Base-by-base conservation (phyloP, 305 asterid genomes). In the Fraxinus dipetala region DNA sequence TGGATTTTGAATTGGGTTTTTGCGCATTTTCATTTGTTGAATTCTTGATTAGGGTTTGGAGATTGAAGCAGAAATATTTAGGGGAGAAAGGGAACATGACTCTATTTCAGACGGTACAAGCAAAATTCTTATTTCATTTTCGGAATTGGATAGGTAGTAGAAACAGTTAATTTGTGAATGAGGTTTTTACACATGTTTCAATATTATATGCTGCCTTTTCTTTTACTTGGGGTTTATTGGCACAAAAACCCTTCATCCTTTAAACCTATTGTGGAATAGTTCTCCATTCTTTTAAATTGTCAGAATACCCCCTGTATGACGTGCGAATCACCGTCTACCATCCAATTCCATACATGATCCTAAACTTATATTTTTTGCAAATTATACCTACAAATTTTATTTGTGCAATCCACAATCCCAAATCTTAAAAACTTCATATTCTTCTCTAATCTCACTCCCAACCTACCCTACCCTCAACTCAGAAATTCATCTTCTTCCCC, bases 91-190 rank as follows among this genome's bases (percentile, higher is more conserved):
- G 65, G 90, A 82, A 84, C 91, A 87, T 89, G 78, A 80, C 79
- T 80, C 79, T 75, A 79, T 51, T 80, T 79, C 16, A 36, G 81
- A 34, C 78, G 20, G 86, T 75, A 76, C 16, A 79, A 81, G 74
- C 48, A 51, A 83, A 70, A 65, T 78, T 83, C 78, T 80, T 30
- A 35, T 83, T 63, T 63, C 31, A 77, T 18, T 59, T n/a, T 76
- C 24, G 22, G 79, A 80, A 72, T 48, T 80, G 89, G 89, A 87
- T 87, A 72, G 87, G 84, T 79, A 72, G 90, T 75, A 1, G 78
- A 77, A 22, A 75, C 85, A 24, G 88, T 85, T 78, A 78, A 81
- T 61, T 81, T 90, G 96, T 91, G 97, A 91, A 81, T 79, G 83
- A 84, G 90, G 83, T 90, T 91, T 70, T 78, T 81, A 79, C 95